phyloP scores from a whole-genome alignment of 371 early-diverging fungal species.

The Batkoa obscura region DNA sequence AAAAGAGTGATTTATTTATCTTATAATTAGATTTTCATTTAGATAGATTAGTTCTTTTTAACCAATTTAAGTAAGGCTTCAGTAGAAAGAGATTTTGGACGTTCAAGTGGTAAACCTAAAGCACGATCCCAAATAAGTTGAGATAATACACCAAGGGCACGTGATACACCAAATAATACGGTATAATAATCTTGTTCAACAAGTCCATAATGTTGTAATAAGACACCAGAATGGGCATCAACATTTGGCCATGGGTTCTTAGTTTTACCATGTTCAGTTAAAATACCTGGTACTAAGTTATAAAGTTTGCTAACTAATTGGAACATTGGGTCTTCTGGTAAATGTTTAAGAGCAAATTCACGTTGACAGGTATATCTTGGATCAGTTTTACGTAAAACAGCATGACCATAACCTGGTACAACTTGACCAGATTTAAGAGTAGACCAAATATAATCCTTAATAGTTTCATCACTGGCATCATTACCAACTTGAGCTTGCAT shows the following conservation, averaged over 20 bases:
- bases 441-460: conserved; percentile 91
- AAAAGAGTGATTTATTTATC: no score
- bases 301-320: conserved; percentile 88
- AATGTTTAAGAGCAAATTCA: conserved; percentile 95
- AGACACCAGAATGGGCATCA: conserved; percentile 96
- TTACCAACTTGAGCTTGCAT: conserved; percentile 69
- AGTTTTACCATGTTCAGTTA: conserved; percentile 98
- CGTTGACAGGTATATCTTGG: conserved; percentile 97
- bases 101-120: conserved; percentile 84
- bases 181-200: conserved; percentile 98
- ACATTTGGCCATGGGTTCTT: conserved; percentile 99
- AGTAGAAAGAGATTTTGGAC: conserved; percentile 88
- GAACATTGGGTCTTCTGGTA: conserved; percentile 92
- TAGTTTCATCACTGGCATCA: conserved; percentile 73
- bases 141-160: conserved; percentile 84
- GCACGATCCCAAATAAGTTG: conserved; percentile 95
- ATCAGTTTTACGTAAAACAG: conserved; percentile 89
- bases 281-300: conserved; percentile 89
- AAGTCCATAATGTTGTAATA: conserved; percentile 89
- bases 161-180: conserved; percentile 95
- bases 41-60: conserved; percentile 14
- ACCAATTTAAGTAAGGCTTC: conserved; percentile 64
- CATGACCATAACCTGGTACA: conserved; percentile 97
- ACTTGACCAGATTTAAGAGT: conserved; percentile 91
- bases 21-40: no score